Evolutionary conservation across 2,329 filamentous ascomycete genomes (phyloP).

Genomic region (Alternaria metachromatica): DNA sequence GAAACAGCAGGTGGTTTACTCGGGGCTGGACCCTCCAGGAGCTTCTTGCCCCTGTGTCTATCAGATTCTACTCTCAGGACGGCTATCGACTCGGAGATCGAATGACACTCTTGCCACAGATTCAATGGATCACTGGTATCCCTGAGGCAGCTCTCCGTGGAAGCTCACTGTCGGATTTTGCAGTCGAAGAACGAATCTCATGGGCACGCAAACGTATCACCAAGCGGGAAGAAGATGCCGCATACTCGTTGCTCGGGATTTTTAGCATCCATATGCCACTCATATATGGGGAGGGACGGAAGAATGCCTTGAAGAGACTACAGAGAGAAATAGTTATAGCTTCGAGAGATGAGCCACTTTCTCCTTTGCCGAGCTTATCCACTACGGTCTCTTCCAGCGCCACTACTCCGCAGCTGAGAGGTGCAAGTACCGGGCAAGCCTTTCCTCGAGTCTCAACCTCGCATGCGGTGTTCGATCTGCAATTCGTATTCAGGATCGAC

Average conservation of each 20-base stretch:
- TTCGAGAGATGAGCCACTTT: neutral
- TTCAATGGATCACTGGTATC: neutral
- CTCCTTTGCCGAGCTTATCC: rapidly evolving
- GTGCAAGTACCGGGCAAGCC: too few relatives aligned
- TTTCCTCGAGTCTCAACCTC: too few relatives aligned
- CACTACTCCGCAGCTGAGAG: too few relatives aligned
- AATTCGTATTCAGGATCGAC: too few relatives aligned
- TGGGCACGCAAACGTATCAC: neutral
- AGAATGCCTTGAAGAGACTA: neutral
- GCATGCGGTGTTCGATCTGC: too few relatives aligned
- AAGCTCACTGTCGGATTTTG: neutral
- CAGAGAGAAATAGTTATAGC: neutral
- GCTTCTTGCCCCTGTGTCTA: neutral
- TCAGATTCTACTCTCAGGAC: neutral
- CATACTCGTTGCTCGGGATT: neutral
- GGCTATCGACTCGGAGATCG: neutral
- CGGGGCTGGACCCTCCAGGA: neutral
- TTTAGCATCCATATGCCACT: neutral
- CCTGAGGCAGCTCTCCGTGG: neutral
- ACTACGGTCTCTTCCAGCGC: rapidly evolving
- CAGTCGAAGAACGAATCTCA: neutral
- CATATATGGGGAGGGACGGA: neutral
- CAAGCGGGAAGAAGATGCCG: neutral
- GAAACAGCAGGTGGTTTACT: neutral
- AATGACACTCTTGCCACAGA: neutral